Conservation (phyloP, 345 rosid species). For the Melastoma malabathricum region DNA sequence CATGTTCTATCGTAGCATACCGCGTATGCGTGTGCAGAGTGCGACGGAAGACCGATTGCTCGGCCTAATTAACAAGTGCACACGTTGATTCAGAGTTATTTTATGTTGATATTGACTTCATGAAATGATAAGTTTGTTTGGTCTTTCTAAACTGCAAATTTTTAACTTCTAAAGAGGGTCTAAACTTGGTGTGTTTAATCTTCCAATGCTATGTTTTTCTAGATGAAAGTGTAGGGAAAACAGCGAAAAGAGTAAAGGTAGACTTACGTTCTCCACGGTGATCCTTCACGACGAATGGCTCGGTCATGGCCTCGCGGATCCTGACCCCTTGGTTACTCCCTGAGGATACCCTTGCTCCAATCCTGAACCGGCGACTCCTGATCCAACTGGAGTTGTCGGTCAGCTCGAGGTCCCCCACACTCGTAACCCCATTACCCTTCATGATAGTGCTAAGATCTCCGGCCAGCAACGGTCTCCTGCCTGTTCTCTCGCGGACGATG, state of each 20-base stretch:
- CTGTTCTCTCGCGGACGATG: slow-evolving; percentile 59
- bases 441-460: slow-evolving; percentile 49
- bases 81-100: no score
- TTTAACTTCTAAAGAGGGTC: no score
- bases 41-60: no score
- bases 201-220: neutral
- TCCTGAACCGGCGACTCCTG: slow-evolving; percentile 61
- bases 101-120: no score
- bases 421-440: slow-evolving; percentile 35
- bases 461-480: slow-evolving; percentile 79
- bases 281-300: slow-evolving; percentile 70
- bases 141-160: no score
- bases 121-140: no score
- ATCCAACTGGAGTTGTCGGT: slow-evolving; percentile 96
- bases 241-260: neutral
- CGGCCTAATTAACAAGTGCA: no score
- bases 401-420: slow-evolving; percentile 51
- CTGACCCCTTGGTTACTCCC: slow-evolving; percentile 35
- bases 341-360: slow-evolving; percentile 50
- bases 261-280: slow-evolving; percentile 96
- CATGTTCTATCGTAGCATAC: no score
- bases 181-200: no score
- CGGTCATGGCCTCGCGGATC: slow-evolving; percentile 62
- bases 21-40: no score
- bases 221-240: neutral